Evolutionary conservation across 2,329 filamentous ascomycete species (phyloP).

Genomic region (Drechslerella dactyloides): DNA sequence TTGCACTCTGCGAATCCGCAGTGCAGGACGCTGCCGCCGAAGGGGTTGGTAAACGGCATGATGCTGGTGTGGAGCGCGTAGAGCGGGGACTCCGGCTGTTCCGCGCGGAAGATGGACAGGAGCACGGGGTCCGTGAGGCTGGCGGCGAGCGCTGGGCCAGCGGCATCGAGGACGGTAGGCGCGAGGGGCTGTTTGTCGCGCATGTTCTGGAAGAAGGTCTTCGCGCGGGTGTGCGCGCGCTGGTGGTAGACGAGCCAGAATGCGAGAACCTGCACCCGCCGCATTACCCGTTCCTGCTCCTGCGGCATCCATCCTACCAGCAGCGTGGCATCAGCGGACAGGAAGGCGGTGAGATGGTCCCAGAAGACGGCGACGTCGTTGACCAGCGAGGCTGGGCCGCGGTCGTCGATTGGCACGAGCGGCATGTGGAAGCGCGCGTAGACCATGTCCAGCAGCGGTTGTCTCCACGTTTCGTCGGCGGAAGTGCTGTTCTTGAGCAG

Average conservation of each 20-base stretch:
- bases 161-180: constrained; percentile 51
- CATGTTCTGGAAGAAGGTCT: constrained; percentile 56
- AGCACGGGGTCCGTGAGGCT: constrained; percentile 51
- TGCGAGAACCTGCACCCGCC: constrained; percentile 55
- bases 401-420: constrained; percentile 53
- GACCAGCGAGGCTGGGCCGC: constrained; percentile 51
- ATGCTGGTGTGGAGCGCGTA: constrained; percentile 24
- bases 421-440: constrained; percentile 56
- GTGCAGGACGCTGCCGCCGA: constrained; percentile 55
- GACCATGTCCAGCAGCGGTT: constrained; percentile 55
- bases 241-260: constrained; percentile 57
- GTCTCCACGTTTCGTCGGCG: constrained; percentile 53
- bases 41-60: constrained; percentile 53
- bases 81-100: constrained; percentile 43
- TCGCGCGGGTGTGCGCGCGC: constrained; percentile 55
- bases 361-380: constrained; percentile 16
- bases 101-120: constrained; percentile 55
- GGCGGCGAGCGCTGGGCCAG: constrained; percentile 48
- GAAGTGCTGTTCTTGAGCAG: constrained; percentile 38
- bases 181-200: constrained; percentile 53
- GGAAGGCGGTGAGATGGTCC: constrained; percentile 32
- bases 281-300: constrained; percentile 45
- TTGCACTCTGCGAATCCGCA: constrained; percentile 54
- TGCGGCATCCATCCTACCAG: constrained; percentile 11
- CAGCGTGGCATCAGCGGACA: constrained; percentile 2